phyloP scores from a whole-genome alignment of 768 basidiomycete species.

The Clitopilus hobsonii region DNA sequence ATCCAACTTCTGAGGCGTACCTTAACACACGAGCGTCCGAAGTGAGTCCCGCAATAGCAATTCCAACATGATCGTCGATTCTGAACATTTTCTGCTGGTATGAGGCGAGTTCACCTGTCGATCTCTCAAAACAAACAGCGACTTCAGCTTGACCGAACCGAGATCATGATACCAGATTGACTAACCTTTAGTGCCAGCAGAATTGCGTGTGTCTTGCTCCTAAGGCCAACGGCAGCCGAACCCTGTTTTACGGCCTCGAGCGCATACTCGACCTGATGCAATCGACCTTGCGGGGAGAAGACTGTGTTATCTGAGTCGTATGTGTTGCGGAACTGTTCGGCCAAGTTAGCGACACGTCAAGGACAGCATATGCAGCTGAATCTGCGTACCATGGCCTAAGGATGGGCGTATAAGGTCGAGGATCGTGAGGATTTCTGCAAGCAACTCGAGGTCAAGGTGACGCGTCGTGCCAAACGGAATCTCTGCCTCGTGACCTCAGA shows the following conservation, averaged over 20 bases:
- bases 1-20: constrained; percentile 36
- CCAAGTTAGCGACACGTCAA: constrained; percentile 19
- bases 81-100: constrained; percentile 99
- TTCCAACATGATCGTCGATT: constrained; percentile 99
- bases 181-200: constrained; percentile 88
- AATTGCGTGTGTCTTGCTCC: constrained; percentile 93
- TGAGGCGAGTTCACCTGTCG: constrained; percentile 96
- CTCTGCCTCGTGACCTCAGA: constrained; percentile 13
- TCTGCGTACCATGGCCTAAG: constrained; percentile 28
- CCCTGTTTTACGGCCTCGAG: constrained; percentile 99
- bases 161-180: neutral
- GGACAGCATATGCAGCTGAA: neutral
- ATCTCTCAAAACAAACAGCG: constrained; percentile 55
- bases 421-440: constrained; percentile 8
- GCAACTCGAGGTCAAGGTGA: constrained; percentile 15
- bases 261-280: constrained; percentile 98
- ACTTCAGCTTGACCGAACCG: neutral
- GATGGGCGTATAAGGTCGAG: neutral
- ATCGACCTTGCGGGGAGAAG: constrained; percentile 92
- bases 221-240: constrained; percentile 94
- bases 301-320: constrained; percentile 99
- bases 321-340: constrained; percentile 79
- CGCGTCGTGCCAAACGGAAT: constrained; percentile 19
- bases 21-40: constrained; percentile 97
- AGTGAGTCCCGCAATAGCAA: constrained; percentile 98